phyloP scores from a whole-genome alignment of 192 early-diverging fungal species.

The Funneliformis geosporum region DNA sequence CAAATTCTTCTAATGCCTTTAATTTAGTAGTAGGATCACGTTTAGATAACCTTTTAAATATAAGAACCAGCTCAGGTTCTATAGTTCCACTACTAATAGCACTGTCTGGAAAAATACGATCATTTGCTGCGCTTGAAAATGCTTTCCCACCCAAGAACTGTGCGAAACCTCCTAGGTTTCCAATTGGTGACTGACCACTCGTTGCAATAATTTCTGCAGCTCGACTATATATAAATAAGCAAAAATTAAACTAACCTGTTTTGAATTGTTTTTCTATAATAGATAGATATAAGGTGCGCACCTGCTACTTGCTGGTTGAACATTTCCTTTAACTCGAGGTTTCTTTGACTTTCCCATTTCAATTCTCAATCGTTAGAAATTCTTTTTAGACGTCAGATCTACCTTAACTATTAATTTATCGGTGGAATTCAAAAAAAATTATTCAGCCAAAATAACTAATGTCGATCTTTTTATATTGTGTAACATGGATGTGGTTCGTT shows the following conservation, averaged over 20 bases:
- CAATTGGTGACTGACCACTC: slow-evolving; percentile 28
- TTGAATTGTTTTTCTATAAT: not conserved
- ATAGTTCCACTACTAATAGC: slow-evolving; percentile 38
- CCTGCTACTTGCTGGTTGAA: slow-evolving; percentile 86
- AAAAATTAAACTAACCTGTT: slow-evolving; percentile 3
- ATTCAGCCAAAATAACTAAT: too few relatives aligned
- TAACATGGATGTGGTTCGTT: too few relatives aligned
- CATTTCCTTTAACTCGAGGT: slow-evolving; percentile 80
- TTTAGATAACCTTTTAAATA: slow-evolving; percentile 86
- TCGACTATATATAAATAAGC: slow-evolving; percentile 33
- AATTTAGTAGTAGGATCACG: slow-evolving; percentile 84
- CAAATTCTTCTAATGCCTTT: slow-evolving; percentile 84
- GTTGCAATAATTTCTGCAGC: slow-evolving; percentile 36
- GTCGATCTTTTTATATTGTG: too few relatives aligned
- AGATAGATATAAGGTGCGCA: slow-evolving; percentile 29
- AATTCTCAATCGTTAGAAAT: not conserved
- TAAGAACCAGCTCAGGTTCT: slow-evolving; percentile 63
- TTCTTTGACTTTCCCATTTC: slow-evolving; percentile 56
- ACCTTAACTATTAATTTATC: too few relatives aligned
- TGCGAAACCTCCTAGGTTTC: slow-evolving; percentile 64
- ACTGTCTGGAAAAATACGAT: slow-evolving; percentile 2
- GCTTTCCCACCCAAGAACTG: slow-evolving; percentile 57
- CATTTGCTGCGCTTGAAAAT: slow-evolving; percentile 38
- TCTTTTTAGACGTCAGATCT: too few relatives aligned
- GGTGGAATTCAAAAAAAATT: too few relatives aligned